Evolutionary conservation across 257 asterid genomes (phyloP).

Genomic region (Knoxia roxburghii): DNA sequence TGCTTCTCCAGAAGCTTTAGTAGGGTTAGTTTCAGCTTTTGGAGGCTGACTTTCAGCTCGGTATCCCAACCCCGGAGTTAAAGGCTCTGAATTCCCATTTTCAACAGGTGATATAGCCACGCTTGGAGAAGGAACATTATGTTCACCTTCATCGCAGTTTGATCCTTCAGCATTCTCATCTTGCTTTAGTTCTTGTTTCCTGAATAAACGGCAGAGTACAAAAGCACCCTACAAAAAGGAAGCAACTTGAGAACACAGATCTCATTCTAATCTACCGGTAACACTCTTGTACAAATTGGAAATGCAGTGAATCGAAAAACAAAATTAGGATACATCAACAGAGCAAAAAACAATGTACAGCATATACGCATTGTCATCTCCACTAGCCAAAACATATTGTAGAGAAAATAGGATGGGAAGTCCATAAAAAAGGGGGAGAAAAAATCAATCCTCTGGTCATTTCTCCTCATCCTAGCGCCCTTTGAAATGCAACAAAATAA

Average conservation of each 20-base stretch:
- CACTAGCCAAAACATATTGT: not conserved
- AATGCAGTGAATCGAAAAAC: not conserved
- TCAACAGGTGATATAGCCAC: slow-evolving; percentile 39
- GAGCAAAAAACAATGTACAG: not conserved
- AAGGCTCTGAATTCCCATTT: slow-evolving; percentile 43
- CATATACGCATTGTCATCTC: no score
- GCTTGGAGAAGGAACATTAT: slow-evolving; percentile 39
- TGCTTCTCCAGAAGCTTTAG: slow-evolving; percentile 22
- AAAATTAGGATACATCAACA: not conserved
- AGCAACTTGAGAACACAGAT: slow-evolving; percentile 1
- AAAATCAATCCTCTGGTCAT: not conserved
- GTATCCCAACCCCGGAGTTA: slow-evolving; percentile 30
- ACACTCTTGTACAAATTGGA: no score
- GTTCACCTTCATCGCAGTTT: slow-evolving; percentile 43
- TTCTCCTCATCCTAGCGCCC: not conserved
- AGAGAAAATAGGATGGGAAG: no score
- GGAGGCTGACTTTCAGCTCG: slow-evolving; percentile 28
- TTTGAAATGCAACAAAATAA: not conserved
- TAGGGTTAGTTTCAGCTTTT: slow-evolving; percentile 26
- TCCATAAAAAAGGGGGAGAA: not conserved
- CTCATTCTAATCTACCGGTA: not conserved
- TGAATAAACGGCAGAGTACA: slow-evolving; percentile 88
- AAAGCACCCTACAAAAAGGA: slow-evolving; percentile 53
- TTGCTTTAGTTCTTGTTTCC: slow-evolving; percentile 57
- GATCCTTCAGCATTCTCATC: slow-evolving; percentile 50